Base-by-base conservation (phyloP, 768 basidiomycete species). In the Pisolithus tinctorius region DNA sequence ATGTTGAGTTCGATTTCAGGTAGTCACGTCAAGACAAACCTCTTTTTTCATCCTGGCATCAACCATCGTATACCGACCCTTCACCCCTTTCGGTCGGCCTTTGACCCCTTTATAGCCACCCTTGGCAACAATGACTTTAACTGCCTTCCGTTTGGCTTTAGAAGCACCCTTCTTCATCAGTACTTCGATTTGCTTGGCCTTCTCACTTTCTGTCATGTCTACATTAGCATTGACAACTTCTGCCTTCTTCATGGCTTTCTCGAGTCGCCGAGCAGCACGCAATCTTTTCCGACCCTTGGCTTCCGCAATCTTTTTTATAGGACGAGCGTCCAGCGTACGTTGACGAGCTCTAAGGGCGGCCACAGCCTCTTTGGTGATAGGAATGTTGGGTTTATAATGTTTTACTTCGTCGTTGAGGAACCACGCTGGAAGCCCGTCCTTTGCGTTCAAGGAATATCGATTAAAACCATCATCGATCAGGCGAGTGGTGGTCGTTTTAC, bases 271-370 rank as follows among this genome's bases (percentile, higher is more conserved):
- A 11, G 80, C 77, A 10, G 93, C 91, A 69, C 85, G 91, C 64
- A 90, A 72, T 72, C 97, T 97, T 72, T 99, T 99, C 55, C 96
- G 81, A 27, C 92, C 93, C 69, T 98, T 98, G 13, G 96, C 96
- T 70, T 98, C 96, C 8, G 95, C 96, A 6, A 98, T 81, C 75
- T 99, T 99, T 74, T 96, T 98, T 72, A 99, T 98, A 16, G 96
- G 96, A 25, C 96, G 83, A 1, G 95, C 93, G 64, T 99, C 93
- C 45, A 99, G 74, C 13, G 93, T 90, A 11, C 95, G 86, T 69
- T 94, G 89, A 68, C 89, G 92, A 20, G 88, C 89, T 29, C 88
- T 83, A 29, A 99, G 75, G 9, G 82, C 84, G 45, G 78, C 77
- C 50, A 98, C 75, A 9, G 96, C 96, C 66, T 98, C 96, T 67